Evolutionary conservation across 2,329 filamentous ascomycete genomes (phyloP), one percentile per base, ranked within the genome.

Genomic region (Diaporthe nobilis): DNA sequence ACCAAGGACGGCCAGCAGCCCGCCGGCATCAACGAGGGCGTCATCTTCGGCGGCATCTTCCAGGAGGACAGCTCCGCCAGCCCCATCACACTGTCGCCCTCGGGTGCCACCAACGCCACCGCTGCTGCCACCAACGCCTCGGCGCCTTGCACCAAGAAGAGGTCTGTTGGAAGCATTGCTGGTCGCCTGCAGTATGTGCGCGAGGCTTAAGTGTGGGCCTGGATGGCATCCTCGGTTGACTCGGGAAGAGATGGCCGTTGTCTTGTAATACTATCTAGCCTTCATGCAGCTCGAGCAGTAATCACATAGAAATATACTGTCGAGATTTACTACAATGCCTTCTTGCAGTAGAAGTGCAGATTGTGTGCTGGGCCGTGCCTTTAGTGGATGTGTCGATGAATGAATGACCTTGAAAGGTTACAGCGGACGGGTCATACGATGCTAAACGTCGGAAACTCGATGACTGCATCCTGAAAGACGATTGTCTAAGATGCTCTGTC

Each of bases 1-100:
- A 85, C 85, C 60, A 86, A 86, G 80, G 80, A 85, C 53, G 89
- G 88, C 7, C 85, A 84, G 78, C 89, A 91, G 80, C 83, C 85
- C 76, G 78, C 82, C 13, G 85, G 83, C 34, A 87, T 90, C 74
- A 80, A 90, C 78, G 89, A 91, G 81, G 89, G 88, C 2, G 79
- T 90, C 53, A 84, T 90, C 47, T 90, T 85, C 78, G 87, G 85
- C 1, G 88, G 88, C 7, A 85, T 90, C 68, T 90, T 90, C 79
- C 81, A 87, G 74, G 89, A 91, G 82, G 85, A 90, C 77, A 89
- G 85, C 78, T 78, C 82, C 9, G 76, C 79, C 12, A 82, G 82
- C 31, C 87, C 86, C 75, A 77, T 88, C 51, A 84, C 82, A 63
- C 74, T 85, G 73, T 81, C 80, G 1, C 77, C 79, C n/a, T 28